Conservation (phyloP, 495 filamentous ascomycete genomes). For the Podospora conica region DNA sequence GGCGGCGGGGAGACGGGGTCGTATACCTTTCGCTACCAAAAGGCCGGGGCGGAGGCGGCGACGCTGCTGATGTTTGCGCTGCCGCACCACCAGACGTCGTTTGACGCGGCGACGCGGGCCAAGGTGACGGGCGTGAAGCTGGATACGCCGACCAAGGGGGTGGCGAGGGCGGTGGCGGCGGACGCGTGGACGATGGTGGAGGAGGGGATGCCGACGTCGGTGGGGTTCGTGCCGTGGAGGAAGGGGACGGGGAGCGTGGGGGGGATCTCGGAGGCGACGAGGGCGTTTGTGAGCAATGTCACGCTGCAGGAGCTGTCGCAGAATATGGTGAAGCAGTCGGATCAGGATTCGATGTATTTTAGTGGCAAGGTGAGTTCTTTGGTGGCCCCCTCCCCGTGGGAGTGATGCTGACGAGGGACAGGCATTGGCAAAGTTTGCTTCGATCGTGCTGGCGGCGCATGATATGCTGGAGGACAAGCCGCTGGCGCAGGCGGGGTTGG, state of each 20-base stretch:
- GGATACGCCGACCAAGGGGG: slow-evolving; percentile 81
- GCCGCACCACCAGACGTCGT: slow-evolving; percentile 76
- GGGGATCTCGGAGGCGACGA: slow-evolving; percentile 46
- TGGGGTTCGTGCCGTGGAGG: slow-evolving; percentile 73
- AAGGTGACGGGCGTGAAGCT: slow-evolving; percentile 56
- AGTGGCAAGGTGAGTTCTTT: slow-evolving; percentile 62
- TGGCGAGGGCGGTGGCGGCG: slow-evolving; percentile 63
- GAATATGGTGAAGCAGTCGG: slow-evolving; percentile 61
- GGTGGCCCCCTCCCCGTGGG: no score
- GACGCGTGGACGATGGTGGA: slow-evolving; percentile 80
- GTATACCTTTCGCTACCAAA: slow-evolving; percentile 68
- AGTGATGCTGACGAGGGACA: slow-evolving; percentile 28
- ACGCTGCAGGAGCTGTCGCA: slow-evolving; percentile 63
- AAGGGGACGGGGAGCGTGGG: slow-evolving; percentile 44
- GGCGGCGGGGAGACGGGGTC: slow-evolving; percentile 43
- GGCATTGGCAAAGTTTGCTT: slow-evolving; percentile 82
- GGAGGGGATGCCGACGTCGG: slow-evolving; percentile 58
- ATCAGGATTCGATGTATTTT: slow-evolving; percentile 91
- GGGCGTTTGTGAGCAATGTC: slow-evolving; percentile 49
- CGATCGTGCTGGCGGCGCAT: slow-evolving; percentile 60
- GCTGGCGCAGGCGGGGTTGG: slow-evolving; percentile 56
- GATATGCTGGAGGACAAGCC: slow-evolving; percentile 56
- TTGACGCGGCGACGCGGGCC: slow-evolving; percentile 52
- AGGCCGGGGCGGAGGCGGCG: slow-evolving; percentile 52
- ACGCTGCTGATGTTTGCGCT: slow-evolving; percentile 80